phyloP scores from a whole-genome alignment of 306 rosid species.

The Datisca glomerata region DNA sequence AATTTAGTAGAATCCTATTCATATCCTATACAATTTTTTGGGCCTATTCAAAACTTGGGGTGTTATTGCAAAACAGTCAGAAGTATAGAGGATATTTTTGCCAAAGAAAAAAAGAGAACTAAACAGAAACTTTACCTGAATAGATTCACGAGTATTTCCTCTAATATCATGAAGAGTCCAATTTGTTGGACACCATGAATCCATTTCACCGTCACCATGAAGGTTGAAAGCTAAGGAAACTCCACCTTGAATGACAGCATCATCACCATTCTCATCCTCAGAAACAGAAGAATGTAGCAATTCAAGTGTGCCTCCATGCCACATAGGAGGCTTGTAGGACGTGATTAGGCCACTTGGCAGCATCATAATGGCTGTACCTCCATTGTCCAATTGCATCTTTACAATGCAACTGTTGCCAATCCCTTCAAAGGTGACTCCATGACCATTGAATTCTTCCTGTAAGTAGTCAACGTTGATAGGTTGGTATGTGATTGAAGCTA shows the following conservation, averaged over 20 bases:
- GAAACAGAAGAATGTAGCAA: conserved; percentile 57
- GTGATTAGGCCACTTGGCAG: conserved; percentile 72
- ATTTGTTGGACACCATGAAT: conserved; percentile 41
- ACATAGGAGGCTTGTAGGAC: conserved; percentile 73
- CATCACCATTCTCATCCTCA: conserved; percentile 29
- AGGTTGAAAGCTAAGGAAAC: conserved; percentile 43
- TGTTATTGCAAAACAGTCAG: too few species aligned
- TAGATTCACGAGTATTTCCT: conserved; percentile 42
- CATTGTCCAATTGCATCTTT: conserved; percentile 51
- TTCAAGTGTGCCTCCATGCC: conserved; percentile 83
- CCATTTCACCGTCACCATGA: conserved; percentile 8
- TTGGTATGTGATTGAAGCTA: conserved; percentile 56
- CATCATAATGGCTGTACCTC: conserved; percentile 56
- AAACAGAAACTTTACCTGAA: conserved; percentile 54
- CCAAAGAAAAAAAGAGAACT: background rate
- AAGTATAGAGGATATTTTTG: background rate
- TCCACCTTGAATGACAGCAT: conserved; percentile 50
- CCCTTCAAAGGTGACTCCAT: conserved; percentile 70
- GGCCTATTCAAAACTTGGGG: too few species aligned
- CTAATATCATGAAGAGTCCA: conserved; percentile 50
- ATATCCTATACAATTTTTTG: too few species aligned
- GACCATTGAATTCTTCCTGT: conserved; percentile 64
- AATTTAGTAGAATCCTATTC: too few species aligned
- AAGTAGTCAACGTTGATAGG: conserved; percentile 59
- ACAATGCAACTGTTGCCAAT: conserved; percentile 50